Percentiles rank a stretch among this genome's conserved stretches.
Evolutionary conservation across 2,329 filamentous ascomycete genomes (phyloP).

Genomic region (Aspergillus sp.): DNA sequence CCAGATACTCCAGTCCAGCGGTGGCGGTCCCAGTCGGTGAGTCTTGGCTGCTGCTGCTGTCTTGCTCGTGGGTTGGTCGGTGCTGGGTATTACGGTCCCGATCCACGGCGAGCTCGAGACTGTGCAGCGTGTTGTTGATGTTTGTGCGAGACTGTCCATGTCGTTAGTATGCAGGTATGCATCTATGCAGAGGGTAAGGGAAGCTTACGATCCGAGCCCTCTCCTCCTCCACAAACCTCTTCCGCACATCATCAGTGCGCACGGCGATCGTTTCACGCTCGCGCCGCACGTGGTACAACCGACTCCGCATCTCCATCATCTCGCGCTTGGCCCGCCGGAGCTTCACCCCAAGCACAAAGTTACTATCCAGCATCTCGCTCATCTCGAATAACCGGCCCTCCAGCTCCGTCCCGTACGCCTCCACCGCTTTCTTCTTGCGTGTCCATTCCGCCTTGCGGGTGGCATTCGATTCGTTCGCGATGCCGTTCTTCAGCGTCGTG

Average conservation of each 20-base stretch:
- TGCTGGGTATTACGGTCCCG: conserved; percentile 28
- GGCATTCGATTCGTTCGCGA: conserved; percentile 31
- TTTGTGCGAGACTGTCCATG: conserved; percentile 26
- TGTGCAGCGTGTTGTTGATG: conserved; percentile 37
- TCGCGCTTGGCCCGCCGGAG: conserved; percentile 39
- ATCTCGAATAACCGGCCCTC: conserved; percentile 44
- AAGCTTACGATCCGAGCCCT: conserved; percentile 25
- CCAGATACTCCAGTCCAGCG: conserved; percentile 35
- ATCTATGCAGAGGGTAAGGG: neutral
- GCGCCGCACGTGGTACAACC: conserved; percentile 41
- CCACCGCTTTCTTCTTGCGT: conserved; percentile 40
- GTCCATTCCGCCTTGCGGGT: conserved; percentile 31
- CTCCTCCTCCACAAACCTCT: conserved; percentile 34
- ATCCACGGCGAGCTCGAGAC: conserved; percentile 35
- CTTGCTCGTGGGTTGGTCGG: conserved; percentile 12
- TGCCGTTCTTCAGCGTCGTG: conserved; percentile 33
- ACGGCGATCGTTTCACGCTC: conserved; percentile 43
- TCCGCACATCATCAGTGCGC: conserved; percentile 42
- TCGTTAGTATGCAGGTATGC: neutral
- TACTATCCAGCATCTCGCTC: conserved; percentile 45
- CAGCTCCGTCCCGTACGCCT: conserved; percentile 42
- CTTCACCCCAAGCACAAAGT: conserved; percentile 39
- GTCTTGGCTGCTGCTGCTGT: conserved; percentile 1
- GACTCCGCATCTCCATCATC: conserved; percentile 39
- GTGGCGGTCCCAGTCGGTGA: conserved; percentile 12